These are phyloP conservation scores for Epipyxis sp. DNA, from an alignment of 108 stramenopile genomes.

Conservation along the genomic window DNA sequence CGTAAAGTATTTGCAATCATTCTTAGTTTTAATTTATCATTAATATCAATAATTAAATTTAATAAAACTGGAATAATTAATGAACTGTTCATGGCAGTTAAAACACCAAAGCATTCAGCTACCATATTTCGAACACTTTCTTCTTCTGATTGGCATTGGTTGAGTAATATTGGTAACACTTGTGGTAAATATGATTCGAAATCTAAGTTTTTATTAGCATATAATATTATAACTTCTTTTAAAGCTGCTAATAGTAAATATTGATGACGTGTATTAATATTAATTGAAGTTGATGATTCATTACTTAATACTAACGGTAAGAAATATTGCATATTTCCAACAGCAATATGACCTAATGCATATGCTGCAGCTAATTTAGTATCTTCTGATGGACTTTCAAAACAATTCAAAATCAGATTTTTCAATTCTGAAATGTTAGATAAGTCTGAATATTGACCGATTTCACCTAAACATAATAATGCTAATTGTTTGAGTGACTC, in stretches of 20 bases:
- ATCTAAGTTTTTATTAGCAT: constrained; percentile 50
- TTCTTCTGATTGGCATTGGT: constrained; percentile 68
- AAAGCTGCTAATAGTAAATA: constrained; percentile 86
- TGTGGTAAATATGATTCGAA: constrained; percentile 46
- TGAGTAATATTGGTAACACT: constrained; percentile 75
- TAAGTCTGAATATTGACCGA: constrained; percentile 77
- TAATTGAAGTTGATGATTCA: constrained; percentile 68
- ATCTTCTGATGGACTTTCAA: constrained; percentile 77
- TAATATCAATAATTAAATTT: constrained; percentile 29
- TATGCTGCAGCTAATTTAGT: constrained; percentile 86
- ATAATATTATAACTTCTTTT: constrained; percentile 85
- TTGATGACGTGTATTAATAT: constrained; percentile 65
- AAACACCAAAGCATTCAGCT: constrained; percentile 86
- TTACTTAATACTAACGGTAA: constrained; percentile 74
- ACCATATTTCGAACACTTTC: constrained; percentile 92
- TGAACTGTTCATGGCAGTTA: constrained; percentile 69
- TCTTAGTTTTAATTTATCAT: not conserved
- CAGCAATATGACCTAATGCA: constrained; percentile 79
- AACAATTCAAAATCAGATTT: constrained; percentile 63
- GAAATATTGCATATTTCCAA: constrained; percentile 65
- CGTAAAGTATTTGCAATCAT: not conserved
- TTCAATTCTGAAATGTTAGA: constrained; percentile 44
- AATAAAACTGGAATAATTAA: constrained; percentile 63
- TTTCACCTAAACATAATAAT: constrained; percentile 78
- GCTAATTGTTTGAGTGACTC: constrained; percentile 58